These are phyloP conservation scores for Ceriops decandra DNA, from an alignment of 345 rosid species.

Conservation along the genomic window DNA sequence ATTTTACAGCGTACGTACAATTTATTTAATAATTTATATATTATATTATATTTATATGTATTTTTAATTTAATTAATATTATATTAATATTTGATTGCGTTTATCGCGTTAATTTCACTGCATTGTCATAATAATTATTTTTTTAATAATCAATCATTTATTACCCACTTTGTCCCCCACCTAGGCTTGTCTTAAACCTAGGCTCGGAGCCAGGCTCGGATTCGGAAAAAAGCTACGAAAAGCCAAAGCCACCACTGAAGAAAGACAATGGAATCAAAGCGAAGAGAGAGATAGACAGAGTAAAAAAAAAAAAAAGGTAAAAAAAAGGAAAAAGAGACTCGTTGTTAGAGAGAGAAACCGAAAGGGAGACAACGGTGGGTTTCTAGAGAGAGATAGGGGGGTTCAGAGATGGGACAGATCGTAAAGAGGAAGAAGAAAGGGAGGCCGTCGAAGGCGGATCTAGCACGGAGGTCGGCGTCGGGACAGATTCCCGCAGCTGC, in stretches of 20 bases:
- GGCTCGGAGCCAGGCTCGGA: conserved; percentile 47
- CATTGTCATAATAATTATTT: too few species aligned
- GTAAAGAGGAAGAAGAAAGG: conserved; percentile 93
- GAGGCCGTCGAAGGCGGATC: conserved; percentile 94
- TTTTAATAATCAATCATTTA: conserved; percentile 34
- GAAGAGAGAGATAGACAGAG: conserved; percentile 21
- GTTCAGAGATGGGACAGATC: conserved; percentile 74
- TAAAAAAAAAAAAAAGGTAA: conserved; percentile 15
- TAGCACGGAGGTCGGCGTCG: conserved; percentile 39
- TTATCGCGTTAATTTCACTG: too few species aligned
- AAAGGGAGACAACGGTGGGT: not conserved
- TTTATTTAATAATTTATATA: too few species aligned
- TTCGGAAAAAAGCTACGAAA: conserved; percentile 18
- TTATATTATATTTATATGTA: too few species aligned
- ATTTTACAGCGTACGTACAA: too few species aligned
- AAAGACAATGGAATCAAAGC: conserved; percentile 26
- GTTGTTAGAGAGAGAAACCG: conserved; percentile 26
- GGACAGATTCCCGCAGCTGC: conserved; percentile 23
- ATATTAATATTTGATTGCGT: too few species aligned
- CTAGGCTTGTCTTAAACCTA: conserved; percentile 12
- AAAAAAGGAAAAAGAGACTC: conserved; percentile 29
- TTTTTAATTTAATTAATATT: too few species aligned
- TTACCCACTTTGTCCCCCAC: conserved; percentile 20
- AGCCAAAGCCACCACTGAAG: conserved; percentile 26
- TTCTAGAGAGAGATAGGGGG: conserved; percentile 26